Percentiles rank a stretch among this genome's conserved stretches.
These are phyloP conservation scores for Juglanconis sp. DNA, from an alignment of 2,329 filamentous ascomycete species.

Conservation along the genomic window DNA sequence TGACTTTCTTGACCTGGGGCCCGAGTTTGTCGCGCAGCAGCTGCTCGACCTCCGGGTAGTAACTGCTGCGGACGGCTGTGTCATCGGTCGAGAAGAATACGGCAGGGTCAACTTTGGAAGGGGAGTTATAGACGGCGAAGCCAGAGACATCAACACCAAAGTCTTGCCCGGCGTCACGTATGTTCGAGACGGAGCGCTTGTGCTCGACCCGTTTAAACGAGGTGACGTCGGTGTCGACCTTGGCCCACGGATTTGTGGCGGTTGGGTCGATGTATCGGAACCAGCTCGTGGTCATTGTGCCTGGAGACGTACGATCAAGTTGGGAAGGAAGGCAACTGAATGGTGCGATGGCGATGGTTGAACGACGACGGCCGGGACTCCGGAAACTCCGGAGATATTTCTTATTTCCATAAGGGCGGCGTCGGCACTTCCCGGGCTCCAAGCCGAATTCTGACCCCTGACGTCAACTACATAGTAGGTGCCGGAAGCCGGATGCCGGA, in stretches of 20 bases:
- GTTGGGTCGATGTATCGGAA: slow-evolving; percentile 61
- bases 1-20: slow-evolving; percentile 55
- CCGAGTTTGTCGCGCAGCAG: slow-evolving; percentile 51
- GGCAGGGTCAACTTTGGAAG: slow-evolving; percentile 45
- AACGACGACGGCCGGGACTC: too few relatives aligned
- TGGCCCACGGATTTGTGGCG: slow-evolving; percentile 59
- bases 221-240: slow-evolving; percentile 59
- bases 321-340: not conserved
- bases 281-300: not conserved
- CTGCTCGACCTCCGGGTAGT: slow-evolving; percentile 61
- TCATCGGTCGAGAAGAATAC: slow-evolving; percentile 50
- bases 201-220: slow-evolving; percentile 49
- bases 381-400: too few relatives aligned
- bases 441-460: too few relatives aligned
- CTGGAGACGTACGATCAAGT: not conserved
- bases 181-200: slow-evolving; percentile 48
- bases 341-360: too few relatives aligned
- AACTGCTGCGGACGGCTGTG: slow-evolving; percentile 47
- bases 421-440: too few relatives aligned
- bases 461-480: too few relatives aligned
- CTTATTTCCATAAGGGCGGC: too few relatives aligned
- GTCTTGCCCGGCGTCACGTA: slow-evolving; percentile 46
- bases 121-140: slow-evolving; percentile 52
- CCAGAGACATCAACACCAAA: slow-evolving; percentile 58
- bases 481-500: too few relatives aligned